Percentiles rank a stretch among this genome's conserved stretches.
Evolutionary conservation across 2,329 filamentous ascomycete species (phyloP).

Genomic region (Trichoderma brevicompactum): DNA sequence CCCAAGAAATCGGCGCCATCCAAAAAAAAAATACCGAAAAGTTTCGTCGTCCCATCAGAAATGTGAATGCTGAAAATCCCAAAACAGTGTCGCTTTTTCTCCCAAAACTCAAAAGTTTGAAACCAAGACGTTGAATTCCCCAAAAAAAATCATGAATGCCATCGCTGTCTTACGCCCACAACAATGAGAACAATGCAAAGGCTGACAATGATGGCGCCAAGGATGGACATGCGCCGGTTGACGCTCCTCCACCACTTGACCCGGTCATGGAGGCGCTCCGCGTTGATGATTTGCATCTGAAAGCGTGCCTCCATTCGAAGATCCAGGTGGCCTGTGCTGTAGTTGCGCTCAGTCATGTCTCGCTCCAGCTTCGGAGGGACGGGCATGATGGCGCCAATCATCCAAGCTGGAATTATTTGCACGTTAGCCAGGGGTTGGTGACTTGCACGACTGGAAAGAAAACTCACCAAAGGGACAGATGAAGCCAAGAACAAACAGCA

Average conservation of each 20-base stretch:
- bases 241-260: conserved; percentile 64
- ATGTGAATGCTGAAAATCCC: conserved; percentile 8
- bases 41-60: conserved; percentile 23
- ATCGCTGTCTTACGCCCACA: conserved; percentile 56
- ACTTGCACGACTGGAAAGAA: not conserved
- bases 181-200: conserved; percentile 57
- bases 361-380: conserved; percentile 63
- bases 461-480: conserved; percentile 71
- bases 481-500: conserved; percentile 77
- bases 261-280: conserved; percentile 54
- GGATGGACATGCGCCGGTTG: conserved; percentile 61
- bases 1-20: conserved; percentile 5
- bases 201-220: conserved; percentile 59
- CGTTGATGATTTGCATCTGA: conserved; percentile 45
- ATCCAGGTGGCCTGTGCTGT: conserved; percentile 47
- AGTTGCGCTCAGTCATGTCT: conserved; percentile 55
- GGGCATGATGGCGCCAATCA: conserved; percentile 75
- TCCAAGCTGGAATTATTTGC: conserved; percentile 65
- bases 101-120: not conserved
- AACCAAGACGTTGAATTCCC: not conserved
- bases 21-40: not conserved
- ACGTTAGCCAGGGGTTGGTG: conserved; percentile 26
- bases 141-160: conserved; percentile 40
- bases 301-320: conserved; percentile 44
- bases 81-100: conserved; percentile 12